Evolutionary conservation across 2,329 filamentous ascomycete genomes (phyloP).

Genomic region (Aureobasidium sp.): DNA sequence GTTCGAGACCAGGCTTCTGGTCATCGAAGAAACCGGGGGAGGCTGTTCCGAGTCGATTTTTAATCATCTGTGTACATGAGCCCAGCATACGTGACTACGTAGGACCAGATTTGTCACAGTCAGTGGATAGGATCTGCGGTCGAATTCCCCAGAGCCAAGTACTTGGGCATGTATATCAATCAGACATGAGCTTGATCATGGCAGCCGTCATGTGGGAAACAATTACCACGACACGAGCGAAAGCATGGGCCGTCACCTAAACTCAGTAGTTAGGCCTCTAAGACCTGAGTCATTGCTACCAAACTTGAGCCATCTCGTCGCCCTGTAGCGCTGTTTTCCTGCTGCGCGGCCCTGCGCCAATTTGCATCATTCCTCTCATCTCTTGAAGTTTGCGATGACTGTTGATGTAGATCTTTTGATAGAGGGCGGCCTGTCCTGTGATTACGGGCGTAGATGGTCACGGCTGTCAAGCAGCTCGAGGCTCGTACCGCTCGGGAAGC

Average conservation of each 20-base stretch:
- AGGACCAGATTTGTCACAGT: conserved; percentile 5
- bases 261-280: not conserved
- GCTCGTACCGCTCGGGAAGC: conserved; percentile 8
- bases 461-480: not conserved
- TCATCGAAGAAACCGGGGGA: not conserved
- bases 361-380: not conserved
- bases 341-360: not conserved
- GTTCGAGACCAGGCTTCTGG: conserved; percentile 4
- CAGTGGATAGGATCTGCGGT: not conserved
- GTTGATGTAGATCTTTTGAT: not conserved
- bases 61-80: not conserved
- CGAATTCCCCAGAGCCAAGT: conserved; percentile 5
- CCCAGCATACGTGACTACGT: not conserved
- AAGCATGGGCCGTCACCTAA: not conserved
- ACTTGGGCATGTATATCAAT: not conserved
- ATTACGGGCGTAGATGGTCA: conserved; percentile 5
- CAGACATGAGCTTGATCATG: conserved; percentile 2
- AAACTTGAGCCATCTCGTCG: not conserved
- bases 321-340: not conserved
- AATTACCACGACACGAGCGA: not conserved
- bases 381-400: not conserved
- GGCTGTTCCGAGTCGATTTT: not conserved
- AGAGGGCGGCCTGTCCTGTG: not conserved
- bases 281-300: not conserved
- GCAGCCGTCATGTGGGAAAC: not conserved